Conservation (phyloP, 2,329 filamentous ascomycete species). For the Nemania sp. region DNA sequence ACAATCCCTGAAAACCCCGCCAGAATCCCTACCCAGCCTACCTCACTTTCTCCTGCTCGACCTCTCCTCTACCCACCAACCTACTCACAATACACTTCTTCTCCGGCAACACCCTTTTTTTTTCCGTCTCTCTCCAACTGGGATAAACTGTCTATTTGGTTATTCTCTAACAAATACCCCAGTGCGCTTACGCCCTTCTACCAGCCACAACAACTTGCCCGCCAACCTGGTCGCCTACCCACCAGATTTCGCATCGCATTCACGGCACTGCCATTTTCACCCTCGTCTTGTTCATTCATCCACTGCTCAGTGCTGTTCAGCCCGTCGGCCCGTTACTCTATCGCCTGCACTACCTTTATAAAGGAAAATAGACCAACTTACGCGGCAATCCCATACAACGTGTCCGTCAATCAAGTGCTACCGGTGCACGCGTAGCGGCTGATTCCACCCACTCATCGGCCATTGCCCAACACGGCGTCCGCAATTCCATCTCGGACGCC, state of each 20-base stretch:
- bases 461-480: conserved; percentile 51
- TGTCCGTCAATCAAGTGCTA: conserved; percentile 39
- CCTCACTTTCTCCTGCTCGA: conserved; percentile 44
- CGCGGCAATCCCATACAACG: conserved; percentile 33
- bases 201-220: conserved; percentile 24
- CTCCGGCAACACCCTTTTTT: conserved; percentile 35
- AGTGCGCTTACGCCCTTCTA: conserved; percentile 37
- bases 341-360: conserved; percentile 35
- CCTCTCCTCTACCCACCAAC: conserved; percentile 43
- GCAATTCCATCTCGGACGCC: conserved; percentile 42
- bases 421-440: conserved; percentile 35
- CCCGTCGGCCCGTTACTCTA: conserved; percentile 20
- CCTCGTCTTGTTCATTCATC: conserved; percentile 17
- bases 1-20: conserved; percentile 49
- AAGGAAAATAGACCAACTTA: conserved; percentile 32
- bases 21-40: conserved; percentile 48
- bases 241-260: conserved; percentile 31
- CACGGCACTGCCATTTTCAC: conserved; percentile 30
- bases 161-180: conserved; percentile 36
- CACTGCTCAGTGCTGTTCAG: conserved; percentile 25
- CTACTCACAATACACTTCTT: conserved; percentile 34
- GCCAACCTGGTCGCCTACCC: conserved; percentile 30
- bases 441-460: conserved; percentile 38
- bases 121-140: conserved; percentile 21
- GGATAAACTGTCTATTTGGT: conserved; percentile 27